These are phyloP conservation scores for Rosellinia necatrix DNA, from an alignment of 2,329 filamentous ascomycete genomes.

Conservation along the genomic window DNA sequence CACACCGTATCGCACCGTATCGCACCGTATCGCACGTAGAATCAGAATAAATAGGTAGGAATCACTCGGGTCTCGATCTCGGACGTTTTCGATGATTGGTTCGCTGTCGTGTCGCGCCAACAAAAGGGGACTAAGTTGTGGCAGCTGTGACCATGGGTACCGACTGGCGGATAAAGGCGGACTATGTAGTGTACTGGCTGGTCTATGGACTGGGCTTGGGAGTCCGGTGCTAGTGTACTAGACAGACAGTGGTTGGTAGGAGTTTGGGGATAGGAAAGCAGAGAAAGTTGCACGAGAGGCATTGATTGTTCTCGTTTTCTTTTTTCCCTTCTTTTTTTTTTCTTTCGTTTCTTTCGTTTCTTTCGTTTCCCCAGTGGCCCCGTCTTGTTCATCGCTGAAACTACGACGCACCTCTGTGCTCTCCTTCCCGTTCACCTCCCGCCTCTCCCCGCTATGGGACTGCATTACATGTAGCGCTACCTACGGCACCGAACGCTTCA, in stretches of 20 bases:
- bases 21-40: not conserved
- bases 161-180: not conserved
- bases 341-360: too few relatives aligned
- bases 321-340: too few relatives aligned
- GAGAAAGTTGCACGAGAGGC: constrained; percentile 1
- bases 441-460: not conserved
- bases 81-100: constrained; percentile 15
- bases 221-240: not conserved
- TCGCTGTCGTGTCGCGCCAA: constrained; percentile 14
- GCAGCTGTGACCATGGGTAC: constrained; percentile 6
- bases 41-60: constrained; percentile 3
- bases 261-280: not conserved
- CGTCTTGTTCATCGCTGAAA: constrained; percentile 9
- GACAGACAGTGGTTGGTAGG: not conserved
- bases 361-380: not conserved
- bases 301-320: too few relatives aligned
- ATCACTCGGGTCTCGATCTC: not conserved
- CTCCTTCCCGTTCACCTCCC: not conserved
- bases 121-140: not conserved
- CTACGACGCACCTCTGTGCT: not conserved
- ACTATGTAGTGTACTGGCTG: not conserved
- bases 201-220: not conserved
- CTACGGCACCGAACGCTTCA: too few relatives aligned
- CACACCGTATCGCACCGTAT: too few relatives aligned
- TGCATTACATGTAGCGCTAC: not conserved